These are phyloP conservation scores for Geosmithia flava DNA, from an alignment of 2,329 filamentous ascomycete genomes.

Conservation along the genomic window DNA sequence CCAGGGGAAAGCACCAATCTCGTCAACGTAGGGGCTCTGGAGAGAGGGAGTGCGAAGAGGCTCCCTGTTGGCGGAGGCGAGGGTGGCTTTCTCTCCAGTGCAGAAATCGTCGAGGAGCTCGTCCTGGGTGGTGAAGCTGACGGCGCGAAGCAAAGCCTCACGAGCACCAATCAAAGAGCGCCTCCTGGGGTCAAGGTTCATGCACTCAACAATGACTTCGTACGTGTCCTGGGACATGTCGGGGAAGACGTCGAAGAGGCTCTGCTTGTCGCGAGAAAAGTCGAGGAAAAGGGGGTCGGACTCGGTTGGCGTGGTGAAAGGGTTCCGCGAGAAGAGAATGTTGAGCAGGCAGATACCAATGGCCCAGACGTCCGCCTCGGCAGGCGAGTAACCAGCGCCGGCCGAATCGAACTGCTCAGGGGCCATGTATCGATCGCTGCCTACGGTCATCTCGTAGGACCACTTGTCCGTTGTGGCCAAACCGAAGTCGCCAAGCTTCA, in stretches of 20 bases:
- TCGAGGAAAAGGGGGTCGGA: slow-evolving; percentile 90
- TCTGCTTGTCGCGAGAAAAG: slow-evolving; percentile 87
- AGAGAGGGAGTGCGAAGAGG: slow-evolving; percentile 92
- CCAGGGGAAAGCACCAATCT: slow-evolving; percentile 80
- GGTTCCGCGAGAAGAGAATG: slow-evolving; percentile 92
- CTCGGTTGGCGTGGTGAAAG: slow-evolving; percentile 81
- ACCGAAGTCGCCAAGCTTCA: slow-evolving; percentile 97
- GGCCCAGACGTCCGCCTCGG: slow-evolving; percentile 91
- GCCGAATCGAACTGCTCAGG: slow-evolving; percentile 93
- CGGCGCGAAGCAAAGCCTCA: slow-evolving; percentile 63
- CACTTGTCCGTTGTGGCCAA: slow-evolving; percentile 80
- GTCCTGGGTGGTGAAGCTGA: slow-evolving; percentile 89
- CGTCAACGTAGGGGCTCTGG: slow-evolving; percentile 69
- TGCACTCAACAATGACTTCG: slow-evolving; percentile 80
- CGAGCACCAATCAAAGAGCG: slow-evolving; percentile 71
- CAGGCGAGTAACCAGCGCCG: slow-evolving; percentile 79
- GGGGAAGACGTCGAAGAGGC: slow-evolving; percentile 93
- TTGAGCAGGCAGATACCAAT: slow-evolving; percentile 95
- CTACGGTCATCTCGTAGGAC: slow-evolving; percentile 87
- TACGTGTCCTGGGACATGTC: slow-evolving; percentile 98
- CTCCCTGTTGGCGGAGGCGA: slow-evolving; percentile 83
- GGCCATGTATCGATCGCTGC: slow-evolving; percentile 98
- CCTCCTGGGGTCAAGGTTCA: slow-evolving; percentile 84
- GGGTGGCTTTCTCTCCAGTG: slow-evolving; percentile 61
- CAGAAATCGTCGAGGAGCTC: slow-evolving; percentile 92